Base-by-base conservation (phyloP, 2,329 filamentous ascomycete genomes). In the Sclerotinia glacialis region DNA sequence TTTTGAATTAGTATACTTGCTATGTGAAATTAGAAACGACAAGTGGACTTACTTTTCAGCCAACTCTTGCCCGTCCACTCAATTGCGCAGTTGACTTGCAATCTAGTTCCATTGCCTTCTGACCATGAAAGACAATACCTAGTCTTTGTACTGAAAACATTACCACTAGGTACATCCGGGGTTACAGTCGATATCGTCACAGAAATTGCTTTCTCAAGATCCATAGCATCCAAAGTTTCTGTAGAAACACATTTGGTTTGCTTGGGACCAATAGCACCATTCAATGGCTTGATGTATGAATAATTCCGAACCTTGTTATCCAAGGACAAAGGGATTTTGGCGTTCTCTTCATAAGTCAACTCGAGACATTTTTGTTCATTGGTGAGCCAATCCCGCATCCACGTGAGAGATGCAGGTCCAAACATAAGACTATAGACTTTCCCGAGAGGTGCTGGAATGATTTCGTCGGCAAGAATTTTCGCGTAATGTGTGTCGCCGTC, bases 51-150 rank as follows among this genome's bases (percentile, higher is more conserved):
- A 96, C 93, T 92, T 81, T 95, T 97, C 55, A 99, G 81, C 95
- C 95, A 99, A 80, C 93, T 97, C 83, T 98, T 99, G 73, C 93
- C 93, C 4, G 89, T 89, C 96, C 96, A 99, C 75, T 99, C 96
- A 53, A 97, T 91, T 2, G 88, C 89, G 77, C 92, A 97, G 71
- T 89, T 97, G 80, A 94, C 89, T 69, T 95, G 87, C 40, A 99
- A 80, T 37, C 93, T 86, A 1, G 96, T 99, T 49, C 87, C 82
- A 74, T 97, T 97, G 69, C 88, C 89, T 61, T 95, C 88, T 5
- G 89, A 93, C 95, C 95, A 99, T 62, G 91, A 91, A 28, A 99
- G 83, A 75, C 96, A 97, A 75, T 98, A 99, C 72, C 90, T 91
- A 3, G 95, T 99, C 79, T 97, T 98, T 55, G 92, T 90, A 47